Conservation (phyloP, 1,284 basidiomycete species). For the Psilocybe mexicana region DNA sequence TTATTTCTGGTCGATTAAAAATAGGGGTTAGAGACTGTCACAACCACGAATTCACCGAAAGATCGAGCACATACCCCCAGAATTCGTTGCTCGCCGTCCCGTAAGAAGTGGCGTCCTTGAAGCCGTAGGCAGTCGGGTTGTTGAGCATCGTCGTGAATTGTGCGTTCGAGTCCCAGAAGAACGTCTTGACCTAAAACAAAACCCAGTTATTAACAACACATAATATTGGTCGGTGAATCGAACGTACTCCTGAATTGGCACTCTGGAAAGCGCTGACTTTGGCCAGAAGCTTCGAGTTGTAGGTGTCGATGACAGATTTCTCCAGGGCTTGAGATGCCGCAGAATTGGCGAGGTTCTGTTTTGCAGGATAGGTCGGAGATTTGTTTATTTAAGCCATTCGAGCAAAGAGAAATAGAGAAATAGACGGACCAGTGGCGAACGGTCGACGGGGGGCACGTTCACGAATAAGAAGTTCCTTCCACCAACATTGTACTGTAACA, state of each 20-base stretch:
- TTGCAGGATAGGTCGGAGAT: not conserved
- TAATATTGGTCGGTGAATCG: not conserved
- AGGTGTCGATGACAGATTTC: slow-evolving; percentile 49
- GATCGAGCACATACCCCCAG: slow-evolving; percentile 47
- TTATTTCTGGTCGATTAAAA: slow-evolving; percentile 37
- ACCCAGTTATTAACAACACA: not conserved
- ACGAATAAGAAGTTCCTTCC: slow-evolving; percentile 60
- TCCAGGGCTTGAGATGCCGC: slow-evolving; percentile 41
- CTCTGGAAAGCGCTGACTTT: slow-evolving; percentile 41
- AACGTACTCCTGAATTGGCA: slow-evolving; percentile 45
- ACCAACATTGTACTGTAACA: slow-evolving; percentile 39
- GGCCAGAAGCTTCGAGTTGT: slow-evolving; percentile 48
- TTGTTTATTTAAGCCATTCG: not conserved
- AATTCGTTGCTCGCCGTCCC: slow-evolving; percentile 48
- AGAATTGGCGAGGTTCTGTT: slow-evolving; percentile 49
- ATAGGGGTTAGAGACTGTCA: not conserved
- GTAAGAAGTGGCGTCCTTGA: slow-evolving; percentile 50
- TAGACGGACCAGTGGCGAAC: slow-evolving; percentile 48
- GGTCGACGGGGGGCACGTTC: slow-evolving; percentile 56
- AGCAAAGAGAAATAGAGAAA: not conserved
- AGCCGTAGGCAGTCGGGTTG: slow-evolving; percentile 49
- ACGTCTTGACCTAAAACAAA: slow-evolving; percentile 44
- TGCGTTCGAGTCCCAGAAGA: slow-evolving; percentile 51
- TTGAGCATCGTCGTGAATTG: slow-evolving; percentile 52
- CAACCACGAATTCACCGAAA: not conserved